A percentile compares a stretch with the other conserved stretches of the same genome.
phyloP scores from a whole-genome alignment of 139 green algal species.

The Chlorella sp. region DNA sequence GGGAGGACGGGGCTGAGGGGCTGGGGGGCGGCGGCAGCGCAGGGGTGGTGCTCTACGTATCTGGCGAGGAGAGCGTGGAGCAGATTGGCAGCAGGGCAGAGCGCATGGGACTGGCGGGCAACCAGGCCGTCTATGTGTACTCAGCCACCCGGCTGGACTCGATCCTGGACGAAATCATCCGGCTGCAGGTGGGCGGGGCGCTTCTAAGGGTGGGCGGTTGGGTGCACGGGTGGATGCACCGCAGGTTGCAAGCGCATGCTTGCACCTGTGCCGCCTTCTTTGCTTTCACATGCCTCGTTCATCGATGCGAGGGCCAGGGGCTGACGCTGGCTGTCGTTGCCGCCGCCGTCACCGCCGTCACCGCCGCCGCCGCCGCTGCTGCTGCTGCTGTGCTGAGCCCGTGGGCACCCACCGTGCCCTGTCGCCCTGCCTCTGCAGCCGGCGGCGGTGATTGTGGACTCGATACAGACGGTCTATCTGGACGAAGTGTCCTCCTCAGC shows the following conservation, averaged over 20 bases:
- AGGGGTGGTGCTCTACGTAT: constrained; percentile 84
- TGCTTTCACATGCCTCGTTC: too few species aligned
- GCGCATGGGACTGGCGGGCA: constrained; percentile 71
- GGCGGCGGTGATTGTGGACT: constrained; percentile 89
- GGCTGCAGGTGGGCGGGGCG: not conserved
- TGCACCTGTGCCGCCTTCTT: too few species aligned
- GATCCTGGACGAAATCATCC: constrained; percentile 56
- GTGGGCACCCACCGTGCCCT: not conserved
- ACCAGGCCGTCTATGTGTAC: constrained; percentile 51
- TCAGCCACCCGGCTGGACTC: constrained; percentile 56
- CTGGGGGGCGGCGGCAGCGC: constrained; percentile 28
- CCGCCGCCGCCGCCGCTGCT: too few species aligned
- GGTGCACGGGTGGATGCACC: too few species aligned
- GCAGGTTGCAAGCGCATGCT: too few species aligned
- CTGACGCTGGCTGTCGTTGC: too few species aligned
- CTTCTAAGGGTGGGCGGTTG: too few species aligned
- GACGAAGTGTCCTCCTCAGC: constrained; percentile 67
- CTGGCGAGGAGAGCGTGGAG: constrained; percentile 78
- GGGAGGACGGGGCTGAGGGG: not conserved
- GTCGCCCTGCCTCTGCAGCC: constrained; percentile 54
- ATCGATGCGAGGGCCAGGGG: too few species aligned
- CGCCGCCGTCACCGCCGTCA: too few species aligned
- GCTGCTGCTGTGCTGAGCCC: too few species aligned
- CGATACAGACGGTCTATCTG: constrained; percentile 96
- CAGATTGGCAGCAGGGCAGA: constrained; percentile 78